These are phyloP conservation scores for Botrytis elliptica DNA, from an alignment of 2,329 filamentous ascomycete species.

Conservation along the genomic window DNA sequence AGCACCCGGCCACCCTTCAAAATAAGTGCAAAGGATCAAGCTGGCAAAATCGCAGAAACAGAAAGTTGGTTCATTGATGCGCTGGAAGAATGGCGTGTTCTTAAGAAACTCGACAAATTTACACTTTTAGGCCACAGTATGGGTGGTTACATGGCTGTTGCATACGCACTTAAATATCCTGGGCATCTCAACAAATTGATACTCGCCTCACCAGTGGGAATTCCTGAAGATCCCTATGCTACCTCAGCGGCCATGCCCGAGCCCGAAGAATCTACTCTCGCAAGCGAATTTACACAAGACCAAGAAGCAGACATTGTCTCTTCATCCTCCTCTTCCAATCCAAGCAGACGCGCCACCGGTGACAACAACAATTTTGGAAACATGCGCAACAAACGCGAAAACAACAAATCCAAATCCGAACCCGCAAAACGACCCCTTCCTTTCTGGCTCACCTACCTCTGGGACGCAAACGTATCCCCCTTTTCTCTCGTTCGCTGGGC, in stretches of 20 bases:
- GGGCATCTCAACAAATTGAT: slow-evolving; percentile 94
- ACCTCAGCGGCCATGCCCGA: slow-evolving; percentile 78
- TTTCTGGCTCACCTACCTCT: slow-evolving; percentile 87
- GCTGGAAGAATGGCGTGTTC: slow-evolving; percentile 90
- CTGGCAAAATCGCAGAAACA: slow-evolving; percentile 80
- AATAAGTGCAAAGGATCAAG: slow-evolving; percentile 76
- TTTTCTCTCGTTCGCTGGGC: slow-evolving; percentile 87
- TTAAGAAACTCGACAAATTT: slow-evolving; percentile 87
- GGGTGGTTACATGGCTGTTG: slow-evolving; percentile 91
- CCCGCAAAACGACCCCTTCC: slow-evolving; percentile 58
- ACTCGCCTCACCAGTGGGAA: slow-evolving; percentile 87
- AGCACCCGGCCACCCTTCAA: slow-evolving; percentile 81
- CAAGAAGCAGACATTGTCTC: slow-evolving; percentile 52
- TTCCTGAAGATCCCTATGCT: slow-evolving; percentile 92
- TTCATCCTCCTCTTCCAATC: slow-evolving; percentile 42
- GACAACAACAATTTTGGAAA: slow-evolving; percentile 55
- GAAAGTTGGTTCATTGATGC: slow-evolving; percentile 97
- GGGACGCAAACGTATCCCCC: slow-evolving; percentile 95
- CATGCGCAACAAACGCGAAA: slow-evolving; percentile 44
- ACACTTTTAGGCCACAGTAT: slow-evolving; percentile 91
- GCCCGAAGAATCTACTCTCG: slow-evolving; percentile 67
- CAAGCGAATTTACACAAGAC: slow-evolving; percentile 77
- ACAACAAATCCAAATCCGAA: slow-evolving; percentile 37
- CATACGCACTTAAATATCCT: slow-evolving; percentile 95
- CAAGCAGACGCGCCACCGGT: slow-evolving; percentile 27